Evolutionary conservation across 805 yeast species (phyloP).

Genomic region (Saccharomycopsis oosterbeekiorum): DNA sequence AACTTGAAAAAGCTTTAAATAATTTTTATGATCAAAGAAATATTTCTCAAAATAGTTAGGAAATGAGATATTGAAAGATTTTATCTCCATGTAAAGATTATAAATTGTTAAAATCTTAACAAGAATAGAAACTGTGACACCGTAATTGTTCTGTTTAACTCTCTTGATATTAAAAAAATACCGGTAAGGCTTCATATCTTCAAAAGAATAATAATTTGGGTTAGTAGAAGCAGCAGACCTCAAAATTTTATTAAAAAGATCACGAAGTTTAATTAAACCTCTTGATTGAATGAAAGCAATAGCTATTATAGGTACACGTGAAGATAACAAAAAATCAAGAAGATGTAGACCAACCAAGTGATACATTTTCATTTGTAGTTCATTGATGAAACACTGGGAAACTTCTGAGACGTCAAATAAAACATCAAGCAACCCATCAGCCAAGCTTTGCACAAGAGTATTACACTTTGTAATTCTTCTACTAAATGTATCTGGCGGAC

Average conservation of each 20-base stretch:
- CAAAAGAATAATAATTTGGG: neutral
- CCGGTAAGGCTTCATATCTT: neutral
- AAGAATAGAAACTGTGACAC: slow-evolving; percentile 9
- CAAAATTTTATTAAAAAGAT: slow-evolving; percentile 24
- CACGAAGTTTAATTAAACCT: slow-evolving; percentile 32
- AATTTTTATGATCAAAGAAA: neutral
- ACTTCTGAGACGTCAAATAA: slow-evolving; percentile 1
- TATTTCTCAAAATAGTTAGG: neutral
- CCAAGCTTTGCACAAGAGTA: slow-evolving; percentile 1
- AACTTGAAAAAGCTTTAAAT: slow-evolving; percentile 24
- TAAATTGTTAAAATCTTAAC: neutral
- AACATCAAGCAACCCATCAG: slow-evolving; percentile 21
- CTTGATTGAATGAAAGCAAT: slow-evolving; percentile 44
- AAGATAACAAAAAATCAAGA: slow-evolving; percentile 23
- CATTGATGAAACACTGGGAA: neutral
- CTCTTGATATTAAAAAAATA: neutral
- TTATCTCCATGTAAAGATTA: slow-evolving; percentile 1
- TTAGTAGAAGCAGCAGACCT: slow-evolving; percentile 17
- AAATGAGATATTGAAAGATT: neutral
- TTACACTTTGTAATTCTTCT: neutral
- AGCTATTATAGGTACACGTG: slow-evolving; percentile 16
- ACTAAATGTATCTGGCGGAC: neutral
- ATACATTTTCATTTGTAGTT: slow-evolving; percentile 22
- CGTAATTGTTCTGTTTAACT: slow-evolving; percentile 9
- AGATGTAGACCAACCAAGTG: slow-evolving; percentile 30